Evolutionary conservation across 1,139 yeast genomes (phyloP), one percentile per base, ranked within the genome.

Genomic region (Trichomonascaceae sp.): DNA sequence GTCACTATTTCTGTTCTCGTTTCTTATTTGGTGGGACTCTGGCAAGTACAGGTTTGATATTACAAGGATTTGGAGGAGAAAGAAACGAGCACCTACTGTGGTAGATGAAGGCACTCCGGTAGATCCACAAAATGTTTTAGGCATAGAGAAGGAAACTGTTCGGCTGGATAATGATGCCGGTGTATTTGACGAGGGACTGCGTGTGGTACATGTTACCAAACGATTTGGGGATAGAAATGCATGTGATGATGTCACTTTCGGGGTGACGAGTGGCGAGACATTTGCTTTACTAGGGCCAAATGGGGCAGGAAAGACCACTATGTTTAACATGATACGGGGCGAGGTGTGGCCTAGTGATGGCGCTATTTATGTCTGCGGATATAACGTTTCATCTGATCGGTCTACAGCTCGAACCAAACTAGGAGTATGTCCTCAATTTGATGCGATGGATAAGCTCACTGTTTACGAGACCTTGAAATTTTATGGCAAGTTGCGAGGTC

Each of bases 291-390:
- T 88, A 84, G 97, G 97, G 77, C 96, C 96, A 68, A 90, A 90
- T 76, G 97, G 97, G 82, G 96, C 97, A 66, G 97, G 97, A 80
- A 90, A 90, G 77, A 89, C 96, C 64, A 90, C 97, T 0, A 70
- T 87, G 12, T 73, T 88, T 60, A 86, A 86, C 63, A 73, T 82
- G 61, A 74, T 88, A 38, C 81, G 95, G 15, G 85, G 89, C 12
- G 79, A 71, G 49, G 58, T 63, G 3, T 45, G 52, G 12, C 66
- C 72, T 1, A 58, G 65, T 9, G 53, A 53, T 3, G 74, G 74
- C 5, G 67, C 61, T 9, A 62, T 69, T 10, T 62, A 52, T 53
- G 70, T 70, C 13, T 65, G 66, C 38, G 69, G 65, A 12, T 59
- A 64, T 38, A 64, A 71, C 9, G 69, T 70, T 2, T 45, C 60